Base-by-base conservation (phyloP, 768 basidiomycete species). In the Tulasnella sp. region DNA sequence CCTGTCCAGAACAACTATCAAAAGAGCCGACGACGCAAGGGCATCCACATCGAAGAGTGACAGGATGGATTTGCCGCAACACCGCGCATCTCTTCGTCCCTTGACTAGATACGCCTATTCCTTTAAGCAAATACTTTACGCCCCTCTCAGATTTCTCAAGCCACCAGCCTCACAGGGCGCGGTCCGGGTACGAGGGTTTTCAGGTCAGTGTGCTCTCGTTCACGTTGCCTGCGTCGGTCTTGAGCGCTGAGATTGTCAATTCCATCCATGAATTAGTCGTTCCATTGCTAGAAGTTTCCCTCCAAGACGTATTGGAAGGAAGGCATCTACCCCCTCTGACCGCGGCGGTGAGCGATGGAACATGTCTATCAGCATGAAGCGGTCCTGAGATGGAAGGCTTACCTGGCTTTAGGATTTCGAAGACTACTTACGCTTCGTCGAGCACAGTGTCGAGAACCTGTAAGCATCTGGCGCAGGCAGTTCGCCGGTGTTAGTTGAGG, bases 291-390 rank as follows among this genome's bases (percentile, higher is more conserved):
- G 19, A 59, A 38, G 38, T 59, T 38, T 51, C 50, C 10, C 48
- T 59, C 17, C 48, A 31, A 29, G 57, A 59, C 21, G 49, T 59
- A 25, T 34, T 59, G 4, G 48, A 59, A 10, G 49, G 57, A 27
- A 59, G 50, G 27, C 57, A 59, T 59, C 30, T 59, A 11, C 57
- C 57, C 4, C 57, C 57, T 24, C 22, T 57, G 22, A 57, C 42
- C 29, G 42, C 29, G 3, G 25, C 44, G 9, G 55, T 57, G 21
- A 57, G 44, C 11, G 27, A n/a, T 5, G n/a, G n/a, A n/a, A 24
- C 4, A 19, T 17, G 19, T 11, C 1, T 8, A 24, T 54, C 21
- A 4, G 4, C 24, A 34, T 29, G 9, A 8, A 29, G 10, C n/a
- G 9, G n/a, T 4, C 53, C 49, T 12, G 29, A 27, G 25, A 3